Evolutionary conservation across 228 moss, liverwort and hornwort species (phyloP), one percentile per base, ranked within the genome.

Genomic region (Sphagnum fallax): DNA sequence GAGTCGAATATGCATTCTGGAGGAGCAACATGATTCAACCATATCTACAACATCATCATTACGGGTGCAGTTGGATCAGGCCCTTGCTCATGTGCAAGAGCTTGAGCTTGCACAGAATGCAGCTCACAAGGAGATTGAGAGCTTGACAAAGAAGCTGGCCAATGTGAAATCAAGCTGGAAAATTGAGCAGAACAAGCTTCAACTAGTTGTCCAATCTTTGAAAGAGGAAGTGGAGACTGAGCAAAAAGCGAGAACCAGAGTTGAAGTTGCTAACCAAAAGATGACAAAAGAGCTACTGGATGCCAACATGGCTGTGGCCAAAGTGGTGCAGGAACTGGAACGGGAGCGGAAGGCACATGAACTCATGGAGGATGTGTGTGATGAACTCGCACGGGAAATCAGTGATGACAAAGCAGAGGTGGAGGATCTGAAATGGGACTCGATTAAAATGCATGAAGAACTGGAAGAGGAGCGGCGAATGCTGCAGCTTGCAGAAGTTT

Each of bases 351-450:
- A 97, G 71, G 82, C 90, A 10, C 75, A 88, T 60, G 90, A 84
- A 83, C 85, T 97, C 63, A 93, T 97, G 93, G 97, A 97, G 75
- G 93, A 97, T 49, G 97, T 97, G 5, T 97, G 97, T 71, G 93
- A 97, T 63, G 97, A 97, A 83, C 82, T 97, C 52, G 97, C 97
- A 48, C 86, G 91, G 55, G 91, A 93, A 82, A 91, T 97, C 15
- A 90, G 97, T 10, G 93, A 97, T 58, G 97, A 97, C 75, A 93
- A 91, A 75, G 88, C 88, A 13, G 91, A 97, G 74, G 79, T 90
- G 7, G 97, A 97, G 52, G 97, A 91, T 50, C 68, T 97, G 65
- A 97, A 87, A 77, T 88, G 87, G 10, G 93, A 91, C 67, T 88
- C 93, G 62, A 88, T 88, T 49, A 85, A 84, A 65, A 87, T 97